These are phyloP conservation scores for Hyphopichia homilentoma DNA, from an alignment of 805 yeast species.

Conservation along the genomic window DNA sequence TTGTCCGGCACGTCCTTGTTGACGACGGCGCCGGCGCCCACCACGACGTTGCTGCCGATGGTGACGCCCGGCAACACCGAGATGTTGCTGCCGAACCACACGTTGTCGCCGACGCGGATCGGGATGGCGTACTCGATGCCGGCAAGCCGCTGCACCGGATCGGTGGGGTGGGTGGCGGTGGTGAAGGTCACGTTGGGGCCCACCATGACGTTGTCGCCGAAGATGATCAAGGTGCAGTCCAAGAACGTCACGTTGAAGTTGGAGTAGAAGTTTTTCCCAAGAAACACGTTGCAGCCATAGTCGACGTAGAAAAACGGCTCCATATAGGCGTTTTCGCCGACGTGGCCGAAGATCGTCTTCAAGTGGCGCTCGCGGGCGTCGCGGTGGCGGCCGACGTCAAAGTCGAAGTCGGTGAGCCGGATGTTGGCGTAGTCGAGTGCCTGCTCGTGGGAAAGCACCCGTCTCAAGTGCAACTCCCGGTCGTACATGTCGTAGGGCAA, in stretches of 20 bases:
- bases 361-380: constrained; percentile 37
- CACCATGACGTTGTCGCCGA: constrained; percentile 56
- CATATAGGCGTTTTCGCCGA: constrained; percentile 36
- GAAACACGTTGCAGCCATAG: constrained; percentile 57
- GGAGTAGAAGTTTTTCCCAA: constrained; percentile 58
- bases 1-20: constrained; percentile 52
- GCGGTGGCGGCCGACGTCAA: constrained; percentile 20
- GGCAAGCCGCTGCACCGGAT: constrained; percentile 38
- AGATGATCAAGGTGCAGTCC: constrained; percentile 56
- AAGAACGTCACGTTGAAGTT: constrained; percentile 56
- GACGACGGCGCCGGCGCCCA: constrained; percentile 71
- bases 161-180: constrained; percentile 65
- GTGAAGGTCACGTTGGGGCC: constrained; percentile 62
- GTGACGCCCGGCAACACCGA: constrained; percentile 62
- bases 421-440: constrained; percentile 31
- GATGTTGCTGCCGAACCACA: constrained; percentile 63
- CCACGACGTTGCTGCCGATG: constrained; percentile 56
- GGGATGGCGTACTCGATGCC: constrained; percentile 56
- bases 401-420: constrained; percentile 29
- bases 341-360: constrained; percentile 44
- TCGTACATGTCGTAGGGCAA: constrained; percentile 40
- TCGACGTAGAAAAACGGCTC: constrained; percentile 65
- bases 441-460: constrained; percentile 31
- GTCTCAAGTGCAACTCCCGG: constrained; percentile 19
- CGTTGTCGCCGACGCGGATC: constrained; percentile 57